Evolutionary conservation across 306 rosid genomes (phyloP), one percentile per base, ranked within the genome.

Genomic region (Castanea crenata): DNA sequence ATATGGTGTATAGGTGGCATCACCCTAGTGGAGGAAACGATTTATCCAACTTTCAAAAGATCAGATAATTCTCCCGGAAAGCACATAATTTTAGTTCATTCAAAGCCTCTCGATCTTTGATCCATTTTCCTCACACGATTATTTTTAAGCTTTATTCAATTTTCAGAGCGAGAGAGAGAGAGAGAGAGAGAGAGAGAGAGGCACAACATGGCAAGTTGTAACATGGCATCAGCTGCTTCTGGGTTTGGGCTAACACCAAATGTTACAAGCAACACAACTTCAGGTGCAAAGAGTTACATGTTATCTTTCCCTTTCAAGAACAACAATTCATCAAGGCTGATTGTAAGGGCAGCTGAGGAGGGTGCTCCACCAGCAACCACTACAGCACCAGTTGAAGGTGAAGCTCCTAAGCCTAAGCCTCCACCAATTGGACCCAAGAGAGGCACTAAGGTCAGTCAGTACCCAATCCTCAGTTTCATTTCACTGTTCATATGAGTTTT

Each of bases 341-440:
- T 89, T 69, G 92, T 89, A 5, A 80, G 90, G 84, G 92, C 97
- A 2, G 59, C 89, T 5, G 97, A 90, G 16, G 97, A 92, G 38
- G 86, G 74, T 1, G 83, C 92, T 0, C 78, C 92, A 3, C 81
- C 92, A 0, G 80, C 89, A 0, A 57, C 92, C 56, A 76, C 92
- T 69, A 57, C 80, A 10, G 54, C 89, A 3, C 69, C 90, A 0
- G 79, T 77, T 0, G 90, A 57, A 55, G 91, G 71, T 12, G 83
- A 46, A 6, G 76, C 90, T 38, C 73, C 91, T 1, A 92, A 88
- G 77, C 92, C 97, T 19, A 92, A 90, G 88, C 97, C 97, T 32
- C 90, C 92, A 6, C 97, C 97, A n/a, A 86, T 92, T 83, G 97
- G 97, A 59, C 97, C 97, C 91, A 92, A 92, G 90, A 92, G 97